phyloP scores from a whole-genome alignment of 164 flowering plant genomes.

The Buxus sempervirens region DNA sequence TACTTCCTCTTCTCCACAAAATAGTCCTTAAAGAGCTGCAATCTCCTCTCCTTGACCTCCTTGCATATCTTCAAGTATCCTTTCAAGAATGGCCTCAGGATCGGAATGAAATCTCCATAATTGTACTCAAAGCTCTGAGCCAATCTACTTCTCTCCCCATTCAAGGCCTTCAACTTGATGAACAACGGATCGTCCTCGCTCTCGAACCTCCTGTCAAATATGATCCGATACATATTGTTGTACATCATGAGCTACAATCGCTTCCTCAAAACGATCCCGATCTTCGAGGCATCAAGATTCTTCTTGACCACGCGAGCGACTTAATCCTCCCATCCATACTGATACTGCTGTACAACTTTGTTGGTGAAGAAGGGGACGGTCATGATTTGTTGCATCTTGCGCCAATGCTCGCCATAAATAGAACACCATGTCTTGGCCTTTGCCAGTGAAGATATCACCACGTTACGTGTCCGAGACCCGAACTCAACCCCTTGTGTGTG shows the following conservation, averaged over 20 bases:
- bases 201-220: no score
- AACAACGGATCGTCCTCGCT: no score
- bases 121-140: no score
- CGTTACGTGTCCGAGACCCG: constrained; percentile 26
- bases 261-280: constrained; percentile 16
- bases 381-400: no score
- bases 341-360: constrained; percentile 30
- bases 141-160: constrained; percentile 26
- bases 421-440: constrained; percentile 31
- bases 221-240: constrained; percentile 26
- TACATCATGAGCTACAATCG: constrained; percentile 28
- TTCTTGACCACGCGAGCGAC: constrained; percentile 16
- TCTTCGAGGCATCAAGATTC: constrained; percentile 13
- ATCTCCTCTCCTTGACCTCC: constrained; percentile 1
- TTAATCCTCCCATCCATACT: constrained; percentile 25
- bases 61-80: constrained; percentile 22
- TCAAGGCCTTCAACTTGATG: constrained; percentile 18
- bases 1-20: no score
- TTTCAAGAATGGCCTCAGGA: constrained; percentile 23
- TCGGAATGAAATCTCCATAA: constrained; percentile 27
- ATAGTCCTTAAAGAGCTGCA: no score
- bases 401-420: constrained; percentile 25
- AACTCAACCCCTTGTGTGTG: no score
- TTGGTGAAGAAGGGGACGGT: no score
- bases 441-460: no score